These are phyloP conservation scores for Anisodus acutangulus DNA, from an alignment of 257 asterid genomes.

Conservation along the genomic window DNA sequence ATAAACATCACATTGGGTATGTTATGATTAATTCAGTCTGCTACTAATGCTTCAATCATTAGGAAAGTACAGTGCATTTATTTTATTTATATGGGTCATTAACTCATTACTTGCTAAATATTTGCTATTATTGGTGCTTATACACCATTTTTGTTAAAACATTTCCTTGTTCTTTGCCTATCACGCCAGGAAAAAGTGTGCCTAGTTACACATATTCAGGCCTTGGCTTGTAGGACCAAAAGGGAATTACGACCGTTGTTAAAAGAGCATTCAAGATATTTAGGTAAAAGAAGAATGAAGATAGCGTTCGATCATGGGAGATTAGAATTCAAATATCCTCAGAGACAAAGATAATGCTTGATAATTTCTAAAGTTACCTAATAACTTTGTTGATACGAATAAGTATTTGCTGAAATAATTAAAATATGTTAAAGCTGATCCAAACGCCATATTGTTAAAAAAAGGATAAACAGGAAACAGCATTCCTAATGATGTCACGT, in stretches of 20 bases:
- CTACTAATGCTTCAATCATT: constrained; percentile 25
- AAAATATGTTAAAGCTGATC: background rate
- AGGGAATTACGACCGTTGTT: background rate
- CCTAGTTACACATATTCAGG: background rate
- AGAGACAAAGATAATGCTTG: background rate
- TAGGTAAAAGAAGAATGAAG: background rate
- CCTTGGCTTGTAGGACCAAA: background rate
- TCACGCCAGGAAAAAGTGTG: background rate
- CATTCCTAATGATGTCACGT: background rate
- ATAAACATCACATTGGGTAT: background rate
- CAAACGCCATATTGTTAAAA: background rate
- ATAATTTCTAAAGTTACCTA: background rate
- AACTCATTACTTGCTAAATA: background rate
- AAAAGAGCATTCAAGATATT: background rate
- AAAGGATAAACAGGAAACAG: background rate
- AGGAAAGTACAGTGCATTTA: background rate
- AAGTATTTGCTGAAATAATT: background rate
- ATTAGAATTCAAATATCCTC: background rate
- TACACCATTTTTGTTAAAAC: background rate
- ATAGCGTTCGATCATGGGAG: background rate
- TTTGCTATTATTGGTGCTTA: background rate
- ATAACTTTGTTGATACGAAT: background rate
- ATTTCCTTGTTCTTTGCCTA: background rate
- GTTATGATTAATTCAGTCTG: constrained; percentile 22
- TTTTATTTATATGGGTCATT: background rate